Conservation (phyloP, 345 rosid species). For the Syzygium grande region DNA sequence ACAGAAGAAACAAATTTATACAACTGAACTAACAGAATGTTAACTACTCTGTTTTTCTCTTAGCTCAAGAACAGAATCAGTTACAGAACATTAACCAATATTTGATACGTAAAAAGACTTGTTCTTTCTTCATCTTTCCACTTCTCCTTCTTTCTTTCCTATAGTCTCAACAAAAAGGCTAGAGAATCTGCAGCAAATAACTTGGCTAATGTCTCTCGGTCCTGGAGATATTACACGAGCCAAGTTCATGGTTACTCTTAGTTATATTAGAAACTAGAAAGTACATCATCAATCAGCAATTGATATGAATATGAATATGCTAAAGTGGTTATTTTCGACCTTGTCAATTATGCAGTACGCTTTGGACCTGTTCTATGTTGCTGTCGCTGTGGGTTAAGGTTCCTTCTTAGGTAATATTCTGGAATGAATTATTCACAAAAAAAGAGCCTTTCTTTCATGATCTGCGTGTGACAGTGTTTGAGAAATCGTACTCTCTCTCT, state of each 20-base stretch:
- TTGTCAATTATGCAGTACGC: slow-evolving; percentile 8
- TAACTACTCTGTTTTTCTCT: no score
- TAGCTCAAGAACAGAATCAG: no score
- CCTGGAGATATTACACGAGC: neutral
- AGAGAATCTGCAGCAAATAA: neutral
- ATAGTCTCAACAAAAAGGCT: no score
- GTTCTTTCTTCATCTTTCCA: no score
- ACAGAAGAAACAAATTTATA: no score
- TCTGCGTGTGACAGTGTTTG: neutral
- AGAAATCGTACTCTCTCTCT: neutral
- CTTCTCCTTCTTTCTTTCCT: no score
- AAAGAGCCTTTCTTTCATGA: neutral
- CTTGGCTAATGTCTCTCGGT: neutral
- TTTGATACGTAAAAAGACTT: no score
- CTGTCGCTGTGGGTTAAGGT: slow-evolving; percentile 14
- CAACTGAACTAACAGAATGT: no score
- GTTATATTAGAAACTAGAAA: neutral
- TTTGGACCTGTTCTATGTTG: slow-evolving; percentile 15
- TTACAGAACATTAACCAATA: no score
- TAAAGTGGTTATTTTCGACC: no score
- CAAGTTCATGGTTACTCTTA: neutral
- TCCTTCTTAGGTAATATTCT: slow-evolving; percentile 16
- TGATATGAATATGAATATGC: neutral
- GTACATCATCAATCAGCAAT: neutral
- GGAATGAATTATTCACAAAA: neutral